Base-by-base conservation (phyloP, 2,329 filamentous ascomycete genomes). In the Emericellopsis atlantica region DNA sequence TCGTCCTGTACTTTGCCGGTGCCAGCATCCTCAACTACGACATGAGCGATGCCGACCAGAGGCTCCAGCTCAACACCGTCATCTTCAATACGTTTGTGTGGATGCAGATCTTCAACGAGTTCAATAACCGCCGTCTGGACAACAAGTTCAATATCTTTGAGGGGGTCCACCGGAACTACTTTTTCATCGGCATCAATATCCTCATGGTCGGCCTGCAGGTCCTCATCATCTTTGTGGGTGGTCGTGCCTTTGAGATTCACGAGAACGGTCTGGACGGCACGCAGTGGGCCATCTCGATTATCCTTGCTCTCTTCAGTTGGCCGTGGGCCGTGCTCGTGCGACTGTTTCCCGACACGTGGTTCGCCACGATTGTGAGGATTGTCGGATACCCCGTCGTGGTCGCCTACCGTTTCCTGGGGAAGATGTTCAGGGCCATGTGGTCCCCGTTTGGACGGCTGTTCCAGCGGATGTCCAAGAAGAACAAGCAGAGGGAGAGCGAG, bases 51-150 rank as follows among this genome's bases (percentile, higher is more conserved):
- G 47, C 54, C 16, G 49, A 69, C 38, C 57, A 62, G 35, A 56
- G 59, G 18, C 58, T 68, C 16, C 61, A 72, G 48, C 60, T 79
- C 29, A 65, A 74, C 46, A 79, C 77, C 1, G 65, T 81, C 43
- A 71, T 83, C 37, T 83, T 83, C 62, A 83, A 83, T 57, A 76
- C 72, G 0, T 83, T 80, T 49, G 79, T 83, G 3, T 83, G 78
- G 77, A 76, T 83, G 67, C 79, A 83, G 51, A 80, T 83, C 45
- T 83, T 82, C 62, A 82, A 82, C 55, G 69, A 79, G 55, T 72
- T 79, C 61, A 81, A 81, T 58, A 77, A 75, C 52, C 69, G 76
- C 24, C 73, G 75, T 32, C 62, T 79, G 1, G 75, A 79, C 50
- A 78, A 77, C 56, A 67, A 69, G 44, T 66, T 78, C 59, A 78